These are phyloP conservation scores for Lepidium africanum DNA, from an alignment of 345 rosid genomes.

Conservation along the genomic window DNA sequence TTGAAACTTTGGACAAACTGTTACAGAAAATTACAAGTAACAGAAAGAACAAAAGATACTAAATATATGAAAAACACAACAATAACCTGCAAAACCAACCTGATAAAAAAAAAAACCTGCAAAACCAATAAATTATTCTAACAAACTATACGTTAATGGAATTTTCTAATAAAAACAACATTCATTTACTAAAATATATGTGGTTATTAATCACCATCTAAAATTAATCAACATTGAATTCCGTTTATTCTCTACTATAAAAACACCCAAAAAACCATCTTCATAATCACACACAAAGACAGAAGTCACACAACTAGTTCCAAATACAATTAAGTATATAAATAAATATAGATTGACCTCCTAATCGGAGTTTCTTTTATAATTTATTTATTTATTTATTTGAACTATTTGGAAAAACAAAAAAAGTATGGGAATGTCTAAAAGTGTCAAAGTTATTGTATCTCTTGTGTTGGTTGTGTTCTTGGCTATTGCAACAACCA, in stretches of 20 bases:
- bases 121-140: too few species aligned
- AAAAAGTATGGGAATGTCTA: too few species aligned
- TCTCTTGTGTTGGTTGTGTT: too few species aligned
- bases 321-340: background rate
- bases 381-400: background rate
- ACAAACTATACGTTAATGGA: too few species aligned
- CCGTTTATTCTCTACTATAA: background rate
- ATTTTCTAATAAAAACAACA: background rate
- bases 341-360: background rate
- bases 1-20: too few species aligned
- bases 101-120: too few species aligned
- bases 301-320: background rate
- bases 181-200: background rate
- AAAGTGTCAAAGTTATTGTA: too few species aligned
- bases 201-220: background rate
- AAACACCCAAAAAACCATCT: background rate
- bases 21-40: too few species aligned
- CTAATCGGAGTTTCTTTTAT: background rate
- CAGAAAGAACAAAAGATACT: too few species aligned
- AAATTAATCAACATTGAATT: background rate
- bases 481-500: too few species aligned
- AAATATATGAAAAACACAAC: too few species aligned
- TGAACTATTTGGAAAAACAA: background rate
- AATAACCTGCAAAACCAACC: too few species aligned
- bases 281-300: background rate